phyloP scores from a whole-genome alignment of 768 basidiomycete species.

The Boletus bicolor region DNA sequence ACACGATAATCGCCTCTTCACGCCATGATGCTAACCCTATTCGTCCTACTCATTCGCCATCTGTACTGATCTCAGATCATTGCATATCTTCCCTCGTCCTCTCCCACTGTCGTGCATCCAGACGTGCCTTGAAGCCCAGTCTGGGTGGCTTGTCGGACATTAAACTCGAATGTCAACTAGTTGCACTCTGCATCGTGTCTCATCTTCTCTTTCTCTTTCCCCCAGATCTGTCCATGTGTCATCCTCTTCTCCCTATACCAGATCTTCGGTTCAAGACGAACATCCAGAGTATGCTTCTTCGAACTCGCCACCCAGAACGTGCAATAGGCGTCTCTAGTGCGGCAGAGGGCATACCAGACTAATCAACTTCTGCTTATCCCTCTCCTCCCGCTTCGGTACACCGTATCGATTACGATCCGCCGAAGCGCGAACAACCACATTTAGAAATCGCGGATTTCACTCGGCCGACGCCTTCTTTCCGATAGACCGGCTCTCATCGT shows the following conservation, averaged over 20 bases:
- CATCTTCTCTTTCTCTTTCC: background rate
- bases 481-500: conserved; percentile 10
- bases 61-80: too few species aligned
- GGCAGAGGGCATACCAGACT: conserved; percentile 21
- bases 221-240: conserved; percentile 14
- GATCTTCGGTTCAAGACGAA: conserved; percentile 15
- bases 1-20: too few species aligned
- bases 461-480: conserved; percentile 14
- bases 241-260: conserved; percentile 7
- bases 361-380: conserved; percentile 1
- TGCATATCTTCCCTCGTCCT: background rate
- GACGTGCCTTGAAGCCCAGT: background rate
- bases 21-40: background rate
- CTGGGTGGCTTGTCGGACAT: conserved; percentile 21
- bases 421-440: conserved; percentile 18
- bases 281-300: conserved; percentile 6
- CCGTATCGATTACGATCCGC: conserved; percentile 20
- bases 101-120: background rate
- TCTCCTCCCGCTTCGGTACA: conserved; percentile 1
- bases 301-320: conserved; percentile 10
- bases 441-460: conserved; percentile 14
- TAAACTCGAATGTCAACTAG: conserved; percentile 12
- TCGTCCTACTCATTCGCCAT: background rate
- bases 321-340: conserved; percentile 6
- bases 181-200: conserved; percentile 11